These are phyloP conservation scores for Podospora pseudocomata DNA, from an alignment of 495 filamentous ascomycete genomes.

Conservation along the genomic window DNA sequence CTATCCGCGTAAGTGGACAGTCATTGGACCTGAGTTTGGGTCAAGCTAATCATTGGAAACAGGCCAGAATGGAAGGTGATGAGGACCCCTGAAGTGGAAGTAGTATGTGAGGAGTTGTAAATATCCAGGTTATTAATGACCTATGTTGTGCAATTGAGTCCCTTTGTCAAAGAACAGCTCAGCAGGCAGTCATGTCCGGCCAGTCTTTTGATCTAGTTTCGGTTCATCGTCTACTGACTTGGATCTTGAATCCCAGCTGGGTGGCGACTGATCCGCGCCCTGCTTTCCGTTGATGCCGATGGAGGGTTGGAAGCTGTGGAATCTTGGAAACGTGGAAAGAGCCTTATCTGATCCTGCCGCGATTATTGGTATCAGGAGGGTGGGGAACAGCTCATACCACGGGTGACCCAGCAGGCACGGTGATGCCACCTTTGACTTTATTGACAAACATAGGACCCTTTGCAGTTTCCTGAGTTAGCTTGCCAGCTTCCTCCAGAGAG, in stretches of 20 bases:
- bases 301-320: too few relatives aligned
- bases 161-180: background rate
- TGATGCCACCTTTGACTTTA: background rate
- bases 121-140: background rate
- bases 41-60: slow-evolving; percentile 17
- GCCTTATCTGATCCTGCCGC: background rate
- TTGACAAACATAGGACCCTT: background rate
- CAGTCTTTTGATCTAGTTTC: background rate
- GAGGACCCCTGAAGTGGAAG: slow-evolving; percentile 35
- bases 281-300: background rate
- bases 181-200: background rate
- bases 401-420: background rate
- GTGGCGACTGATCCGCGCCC: background rate
- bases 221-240: background rate
- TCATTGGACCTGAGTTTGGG: background rate
- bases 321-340: background rate
- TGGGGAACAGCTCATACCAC: background rate
- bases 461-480: background rate
- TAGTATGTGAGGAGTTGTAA: background rate
- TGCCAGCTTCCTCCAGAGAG: background rate
- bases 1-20: slow-evolving; percentile 42
- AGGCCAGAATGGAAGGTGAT: slow-evolving; percentile 45
- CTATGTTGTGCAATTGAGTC: background rate
- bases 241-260: background rate
- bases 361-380: background rate